Evolutionary conservation across 2,329 filamentous ascomycete species (phyloP).

Genomic region (Scedosporium aurantiacum): DNA sequence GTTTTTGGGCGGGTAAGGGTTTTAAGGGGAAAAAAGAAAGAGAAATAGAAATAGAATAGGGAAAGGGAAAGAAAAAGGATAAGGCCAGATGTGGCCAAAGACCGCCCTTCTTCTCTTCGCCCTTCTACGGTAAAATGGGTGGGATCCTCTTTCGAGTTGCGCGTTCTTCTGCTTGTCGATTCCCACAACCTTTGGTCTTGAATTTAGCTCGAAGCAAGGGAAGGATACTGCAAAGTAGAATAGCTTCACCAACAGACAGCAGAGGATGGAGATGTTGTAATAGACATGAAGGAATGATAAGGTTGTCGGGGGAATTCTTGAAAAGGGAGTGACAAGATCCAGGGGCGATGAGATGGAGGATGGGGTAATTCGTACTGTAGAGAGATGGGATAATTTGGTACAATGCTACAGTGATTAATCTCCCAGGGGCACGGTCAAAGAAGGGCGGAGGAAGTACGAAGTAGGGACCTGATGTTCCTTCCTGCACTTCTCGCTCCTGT

Average conservation of each 20-base stretch:
- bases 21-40: neutral
- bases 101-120: neutral
- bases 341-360: neutral
- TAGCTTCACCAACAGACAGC: neutral
- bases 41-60: neutral
- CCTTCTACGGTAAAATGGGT: neutral
- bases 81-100: neutral
- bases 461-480: no score
- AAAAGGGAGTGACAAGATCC: neutral
- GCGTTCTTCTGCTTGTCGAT: neutral
- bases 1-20: neutral
- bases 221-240: neutral
- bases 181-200: no score
- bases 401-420: neutral
- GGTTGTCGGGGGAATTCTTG: neutral
- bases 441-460: no score
- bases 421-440: slow-evolving; percentile 1
- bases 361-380: neutral
- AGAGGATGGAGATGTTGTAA: neutral
- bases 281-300: neutral
- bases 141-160: neutral
- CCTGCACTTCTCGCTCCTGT: no score
- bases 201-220: neutral
- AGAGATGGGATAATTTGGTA: neutral
- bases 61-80: neutral